Conservation (phyloP, 495 filamentous ascomycete genomes). For the Jackrogersella multiformis region DNA sequence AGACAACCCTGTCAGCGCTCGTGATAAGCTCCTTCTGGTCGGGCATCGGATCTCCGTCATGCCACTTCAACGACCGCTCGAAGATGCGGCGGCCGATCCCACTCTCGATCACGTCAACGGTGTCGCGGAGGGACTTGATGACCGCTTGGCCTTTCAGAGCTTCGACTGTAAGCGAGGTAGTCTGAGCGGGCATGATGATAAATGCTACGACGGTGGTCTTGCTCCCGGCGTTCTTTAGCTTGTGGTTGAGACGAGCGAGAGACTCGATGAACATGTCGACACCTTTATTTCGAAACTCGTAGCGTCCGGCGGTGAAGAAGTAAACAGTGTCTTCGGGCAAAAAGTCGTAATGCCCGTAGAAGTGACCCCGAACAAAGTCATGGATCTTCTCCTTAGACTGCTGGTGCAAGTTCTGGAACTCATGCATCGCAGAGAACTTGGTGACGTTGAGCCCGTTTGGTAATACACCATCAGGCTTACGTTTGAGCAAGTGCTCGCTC, state of each 20-base stretch:
- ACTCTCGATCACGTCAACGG: slow-evolving; percentile 86
- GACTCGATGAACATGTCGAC: slow-evolving; percentile 99
- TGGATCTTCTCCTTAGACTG: slow-evolving; percentile 97
- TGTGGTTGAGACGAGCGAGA: slow-evolving; percentile 91
- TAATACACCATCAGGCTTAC: slow-evolving; percentile 95
- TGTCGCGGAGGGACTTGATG: slow-evolving; percentile 94
- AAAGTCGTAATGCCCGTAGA: slow-evolving; percentile 98
- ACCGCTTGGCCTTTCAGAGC: slow-evolving; percentile 96
- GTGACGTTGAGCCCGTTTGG: slow-evolving; percentile 98
- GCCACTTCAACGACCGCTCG: slow-evolving; percentile 91
- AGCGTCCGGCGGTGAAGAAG: slow-evolving; percentile 94
- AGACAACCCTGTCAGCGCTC: slow-evolving; percentile 89
- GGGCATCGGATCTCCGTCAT: slow-evolving; percentile 89
- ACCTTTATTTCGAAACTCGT: slow-evolving; percentile 98
- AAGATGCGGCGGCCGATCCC: slow-evolving; percentile 94
- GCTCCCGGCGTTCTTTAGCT: slow-evolving; percentile 82
- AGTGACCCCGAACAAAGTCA: slow-evolving; percentile 97
- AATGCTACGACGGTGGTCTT: slow-evolving; percentile 98
- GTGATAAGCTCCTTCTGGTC: slow-evolving; percentile 96
- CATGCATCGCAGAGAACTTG: slow-evolving; percentile 98
- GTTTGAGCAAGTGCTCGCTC: slow-evolving; percentile 95
- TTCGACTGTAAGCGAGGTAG: slow-evolving; percentile 94
- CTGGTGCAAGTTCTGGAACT: slow-evolving; percentile 98
- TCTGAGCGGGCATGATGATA: slow-evolving; percentile 98
- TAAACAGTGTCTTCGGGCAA: slow-evolving; percentile 97